phyloP scores from a whole-genome alignment of 768 basidiomycete species.

The Lanmaoa rubissima region DNA sequence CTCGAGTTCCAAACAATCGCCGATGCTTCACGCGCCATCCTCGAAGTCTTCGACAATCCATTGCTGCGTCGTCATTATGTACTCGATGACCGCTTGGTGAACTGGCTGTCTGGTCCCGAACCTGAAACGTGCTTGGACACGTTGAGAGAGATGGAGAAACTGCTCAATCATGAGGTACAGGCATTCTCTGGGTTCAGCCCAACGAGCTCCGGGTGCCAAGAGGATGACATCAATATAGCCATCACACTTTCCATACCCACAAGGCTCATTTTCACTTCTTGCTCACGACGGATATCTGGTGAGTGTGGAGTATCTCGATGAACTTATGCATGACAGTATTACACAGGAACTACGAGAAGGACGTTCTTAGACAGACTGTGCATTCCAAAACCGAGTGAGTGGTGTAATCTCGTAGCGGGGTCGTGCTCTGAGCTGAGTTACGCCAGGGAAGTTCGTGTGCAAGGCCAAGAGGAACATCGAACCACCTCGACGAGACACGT shows the following conservation, averaged over 20 bases:
- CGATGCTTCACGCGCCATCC: slow-evolving; percentile 3
- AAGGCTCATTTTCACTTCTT: slow-evolving; percentile 10
- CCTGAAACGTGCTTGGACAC: slow-evolving; percentile 4
- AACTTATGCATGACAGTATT: neutral
- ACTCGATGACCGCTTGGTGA: neutral
- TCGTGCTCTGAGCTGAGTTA: neutral
- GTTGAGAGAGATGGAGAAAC: neutral
- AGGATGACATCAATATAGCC: neutral
- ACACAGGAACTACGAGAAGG: slow-evolving; percentile 1
- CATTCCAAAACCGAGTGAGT: neutral
- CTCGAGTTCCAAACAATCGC: slow-evolving; percentile 4
- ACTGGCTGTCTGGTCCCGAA: slow-evolving; percentile 4
- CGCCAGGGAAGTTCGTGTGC: neutral
- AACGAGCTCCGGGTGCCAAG: neutral
- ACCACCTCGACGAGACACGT: neutral
- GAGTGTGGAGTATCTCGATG: neutral
- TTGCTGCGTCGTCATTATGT: neutral
- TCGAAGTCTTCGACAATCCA: neutral
- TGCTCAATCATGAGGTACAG: neutral
- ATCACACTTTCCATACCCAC: neutral
- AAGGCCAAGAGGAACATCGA: neutral
- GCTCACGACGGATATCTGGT: slow-evolving; percentile 13
- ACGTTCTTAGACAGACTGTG: too few relatives aligned
- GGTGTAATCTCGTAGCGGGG: rapidly evolving
- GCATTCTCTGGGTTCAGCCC: neutral